Percentiles rank a stretch among this genome's conserved stretches.
phyloP scores from a whole-genome alignment of 139 green algal species.

The Spirogloea muscicola region DNA sequence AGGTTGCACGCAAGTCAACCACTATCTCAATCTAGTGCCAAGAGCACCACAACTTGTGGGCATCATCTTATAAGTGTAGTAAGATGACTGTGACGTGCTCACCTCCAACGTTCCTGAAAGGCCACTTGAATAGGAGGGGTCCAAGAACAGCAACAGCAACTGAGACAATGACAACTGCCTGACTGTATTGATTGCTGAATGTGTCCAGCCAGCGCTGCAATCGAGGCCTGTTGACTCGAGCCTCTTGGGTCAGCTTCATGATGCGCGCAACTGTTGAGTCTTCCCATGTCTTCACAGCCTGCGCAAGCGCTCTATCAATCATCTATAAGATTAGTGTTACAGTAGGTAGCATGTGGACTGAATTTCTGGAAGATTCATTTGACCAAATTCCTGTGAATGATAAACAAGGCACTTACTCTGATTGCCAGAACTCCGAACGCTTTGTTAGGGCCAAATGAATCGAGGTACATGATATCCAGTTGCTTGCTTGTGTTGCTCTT shows the following conservation, averaged over 20 bases:
- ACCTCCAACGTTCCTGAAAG: background rate
- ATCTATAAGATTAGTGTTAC: too few species aligned
- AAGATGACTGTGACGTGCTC: background rate
- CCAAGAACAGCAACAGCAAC: conserved; percentile 34
- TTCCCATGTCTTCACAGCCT: conserved; percentile 25
- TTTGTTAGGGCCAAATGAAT: too few species aligned
- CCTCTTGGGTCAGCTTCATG: conserved; percentile 46
- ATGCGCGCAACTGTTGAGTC: conserved; percentile 53
- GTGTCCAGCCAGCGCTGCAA: conserved; percentile 52
- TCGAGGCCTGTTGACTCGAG: conserved; percentile 19
- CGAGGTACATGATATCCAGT: too few species aligned
- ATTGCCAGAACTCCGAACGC: too few species aligned
- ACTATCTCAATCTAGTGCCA: background rate
- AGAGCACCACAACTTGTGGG: background rate
- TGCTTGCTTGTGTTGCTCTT: too few species aligned
- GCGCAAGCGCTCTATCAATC: too few species aligned
- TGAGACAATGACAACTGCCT: conserved; percentile 35
- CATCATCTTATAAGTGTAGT: background rate
- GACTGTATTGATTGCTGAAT: conserved; percentile 49
- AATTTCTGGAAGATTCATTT: too few species aligned
- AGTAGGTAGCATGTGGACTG: too few species aligned
- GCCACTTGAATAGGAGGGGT: conserved; percentile 49
- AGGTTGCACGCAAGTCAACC: background rate
- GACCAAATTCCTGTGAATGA: too few species aligned
- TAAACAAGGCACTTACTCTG: too few species aligned